Evolutionary conservation across 768 basidiomycete species (phyloP).

Genomic region (Leccinellum albellum): DNA sequence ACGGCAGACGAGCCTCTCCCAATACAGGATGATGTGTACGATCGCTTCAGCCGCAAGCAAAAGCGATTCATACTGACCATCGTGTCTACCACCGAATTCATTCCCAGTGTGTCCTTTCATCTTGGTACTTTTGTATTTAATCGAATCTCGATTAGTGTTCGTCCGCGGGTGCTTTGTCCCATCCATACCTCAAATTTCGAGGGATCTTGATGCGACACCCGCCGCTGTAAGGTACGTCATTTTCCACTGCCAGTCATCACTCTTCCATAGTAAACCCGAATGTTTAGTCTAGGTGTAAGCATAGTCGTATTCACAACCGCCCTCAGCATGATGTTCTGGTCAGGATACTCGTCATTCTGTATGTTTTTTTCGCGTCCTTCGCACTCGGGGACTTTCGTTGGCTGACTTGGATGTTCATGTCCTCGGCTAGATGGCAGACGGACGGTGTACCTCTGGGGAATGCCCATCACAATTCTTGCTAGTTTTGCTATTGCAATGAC

Average conservation of each 20-base stretch:
- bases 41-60: constrained; percentile 48
- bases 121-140: not conserved
- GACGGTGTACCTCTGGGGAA: constrained; percentile 51
- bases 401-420: not conserved
- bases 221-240: constrained; percentile 50
- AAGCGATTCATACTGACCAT: constrained; percentile 55
- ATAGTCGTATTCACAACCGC: constrained; percentile 38
- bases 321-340: constrained; percentile 48
- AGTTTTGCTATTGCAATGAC: constrained; percentile 59
- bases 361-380: constrained; percentile 9
- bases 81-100: constrained; percentile 57
- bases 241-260: not conserved
- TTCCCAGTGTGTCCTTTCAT: constrained; percentile 48
- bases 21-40: constrained; percentile 41
- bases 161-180: constrained; percentile 69
- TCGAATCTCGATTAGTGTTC: constrained; percentile 45
- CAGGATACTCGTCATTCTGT: constrained; percentile 51
- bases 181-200: constrained; percentile 68
- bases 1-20: not conserved
- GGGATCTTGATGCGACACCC: constrained; percentile 56
- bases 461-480: constrained; percentile 57
- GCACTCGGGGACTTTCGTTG: not conserved
- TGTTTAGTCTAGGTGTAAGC: not conserved
- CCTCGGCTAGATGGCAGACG: constrained; percentile 56
- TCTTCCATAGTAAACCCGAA: constrained; percentile 47